A percentile compares a stretch with the other conserved stretches of the same genome.
These are phyloP conservation scores for Solanum tarapatanum DNA, from an alignment of 257 asterid genomes.

Conservation along the genomic window DNA sequence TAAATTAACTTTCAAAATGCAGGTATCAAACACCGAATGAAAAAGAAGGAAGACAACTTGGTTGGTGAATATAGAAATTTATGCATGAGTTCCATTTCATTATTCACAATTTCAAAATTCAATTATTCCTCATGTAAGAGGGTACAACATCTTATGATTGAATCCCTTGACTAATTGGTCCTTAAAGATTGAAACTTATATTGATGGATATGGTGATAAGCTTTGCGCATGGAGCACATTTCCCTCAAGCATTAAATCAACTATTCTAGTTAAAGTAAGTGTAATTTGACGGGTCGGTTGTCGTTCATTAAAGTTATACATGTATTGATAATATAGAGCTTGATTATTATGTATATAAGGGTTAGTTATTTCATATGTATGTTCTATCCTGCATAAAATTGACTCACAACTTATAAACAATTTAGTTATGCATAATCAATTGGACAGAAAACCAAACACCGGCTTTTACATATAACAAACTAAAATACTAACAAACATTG, in stretches of 20 bases:
- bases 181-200: not conserved
- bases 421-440: not conserved
- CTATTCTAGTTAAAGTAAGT: not conserved
- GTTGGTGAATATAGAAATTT: not conserved
- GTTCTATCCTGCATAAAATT: not conserved
- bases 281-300: not conserved
- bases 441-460: too few species aligned
- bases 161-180: not conserved
- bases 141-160: not conserved
- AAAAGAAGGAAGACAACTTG: not conserved
- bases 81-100: not conserved
- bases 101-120: not conserved
- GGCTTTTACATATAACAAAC: not conserved
- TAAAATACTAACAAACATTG: not conserved
- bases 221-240: not conserved
- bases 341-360: not conserved
- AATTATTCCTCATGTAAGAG: not conserved
- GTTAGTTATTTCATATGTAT: not conserved
- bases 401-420: not conserved
- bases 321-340: not conserved
- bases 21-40: not conserved
- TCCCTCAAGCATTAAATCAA: not conserved
- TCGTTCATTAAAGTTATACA: not conserved
- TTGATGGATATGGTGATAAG: not conserved
- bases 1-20: not conserved